phyloP scores from a whole-genome alignment of 2,329 filamentous ascomycete species.

The Davidsoniella neocaledoniae region DNA sequence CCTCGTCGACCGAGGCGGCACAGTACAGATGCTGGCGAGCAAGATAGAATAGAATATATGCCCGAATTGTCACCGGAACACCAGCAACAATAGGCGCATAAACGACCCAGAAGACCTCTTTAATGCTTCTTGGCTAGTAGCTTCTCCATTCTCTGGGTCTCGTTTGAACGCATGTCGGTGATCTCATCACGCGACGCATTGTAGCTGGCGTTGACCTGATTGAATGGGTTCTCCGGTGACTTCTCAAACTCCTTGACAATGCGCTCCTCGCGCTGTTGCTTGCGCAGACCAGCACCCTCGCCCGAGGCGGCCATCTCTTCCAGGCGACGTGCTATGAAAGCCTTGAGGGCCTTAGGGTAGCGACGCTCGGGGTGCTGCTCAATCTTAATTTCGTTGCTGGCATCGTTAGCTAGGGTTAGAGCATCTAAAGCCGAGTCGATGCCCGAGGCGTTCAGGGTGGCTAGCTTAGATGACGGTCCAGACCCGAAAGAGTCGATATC shows the following conservation, averaged over 20 bases:
- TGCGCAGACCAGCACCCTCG: conserved; percentile 50
- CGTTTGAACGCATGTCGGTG: conserved; percentile 42
- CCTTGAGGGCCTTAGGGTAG: conserved; percentile 70
- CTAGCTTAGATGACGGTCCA: conserved; percentile 27
- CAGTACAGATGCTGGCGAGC: too few species aligned
- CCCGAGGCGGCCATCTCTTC: conserved; percentile 76
- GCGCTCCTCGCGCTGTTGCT: conserved; percentile 70
- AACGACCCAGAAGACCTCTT: background rate
- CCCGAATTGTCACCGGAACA: too few species aligned
- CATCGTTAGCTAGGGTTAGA: conserved; percentile 44
- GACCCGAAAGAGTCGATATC: conserved; percentile 62
- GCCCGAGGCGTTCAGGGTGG: conserved; percentile 60
- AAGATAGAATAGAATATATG: too few species aligned
- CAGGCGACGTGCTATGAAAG: conserved; percentile 65
- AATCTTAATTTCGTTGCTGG: conserved; percentile 41
- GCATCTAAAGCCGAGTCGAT: conserved; percentile 92
- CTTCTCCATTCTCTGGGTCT: conserved; percentile 59
- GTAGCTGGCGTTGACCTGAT: conserved; percentile 61
- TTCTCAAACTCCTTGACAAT: conserved; percentile 90
- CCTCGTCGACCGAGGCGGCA: too few species aligned
- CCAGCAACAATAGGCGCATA: too few species aligned
- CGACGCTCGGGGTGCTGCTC: conserved; percentile 80
- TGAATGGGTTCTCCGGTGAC: conserved; percentile 88
- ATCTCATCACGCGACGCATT: conserved; percentile 69
- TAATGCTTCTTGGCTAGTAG: conserved; percentile 33